Base-by-base conservation (phyloP, 257 asterid species). In the Nicotiana otophora region DNA sequence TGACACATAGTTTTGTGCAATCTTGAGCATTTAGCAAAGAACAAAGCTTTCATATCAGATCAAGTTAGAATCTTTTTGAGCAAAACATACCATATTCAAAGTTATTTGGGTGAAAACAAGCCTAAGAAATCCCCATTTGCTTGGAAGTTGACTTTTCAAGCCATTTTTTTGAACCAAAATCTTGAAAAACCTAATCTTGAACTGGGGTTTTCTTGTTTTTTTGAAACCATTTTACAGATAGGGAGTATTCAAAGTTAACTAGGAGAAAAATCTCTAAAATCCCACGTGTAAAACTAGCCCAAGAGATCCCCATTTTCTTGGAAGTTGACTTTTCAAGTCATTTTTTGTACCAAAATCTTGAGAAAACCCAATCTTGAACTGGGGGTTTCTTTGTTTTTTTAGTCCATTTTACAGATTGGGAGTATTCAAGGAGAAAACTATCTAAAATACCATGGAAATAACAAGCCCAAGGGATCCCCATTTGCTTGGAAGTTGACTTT, bases 401-500 rank as follows among this genome's bases (percentile, higher is more conserved):
- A n/a, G 31, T 20, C 3, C 15, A 51, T 51, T 51, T 68, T 36
- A 68, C 54, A 69, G 31, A 14, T 20, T 72, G 79, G 19, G 48
- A 39, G 48, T 39, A 39, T 39, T 39, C 48, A 39, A 39, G 48
- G 48, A 39, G 48, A 39, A 39, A 39, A 39, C 48, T 39, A 39
- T 39, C 48, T 39, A 39, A 51, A 51, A 51, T 51, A 10, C 1
- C 57, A 51, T 10, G 0, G 57, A 14, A 9, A 51, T 1, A 11
- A 51, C 57, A 51, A 51, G 57, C 17, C 19, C 17, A 12, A 53
- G 17, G 89, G 91, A 86, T 86, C 89, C 83, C 85, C 55, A 16
- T 79, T 85, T 74, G 51, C 66, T 82, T 48, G 54, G 63, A 86
- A 83, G 92, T 90, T 90, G 94, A 85, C 93, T 90, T 91, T 84